Conservation (phyloP, 2,329 filamentous ascomycete species). For the Coniosporium tulheliwenetii region DNA sequence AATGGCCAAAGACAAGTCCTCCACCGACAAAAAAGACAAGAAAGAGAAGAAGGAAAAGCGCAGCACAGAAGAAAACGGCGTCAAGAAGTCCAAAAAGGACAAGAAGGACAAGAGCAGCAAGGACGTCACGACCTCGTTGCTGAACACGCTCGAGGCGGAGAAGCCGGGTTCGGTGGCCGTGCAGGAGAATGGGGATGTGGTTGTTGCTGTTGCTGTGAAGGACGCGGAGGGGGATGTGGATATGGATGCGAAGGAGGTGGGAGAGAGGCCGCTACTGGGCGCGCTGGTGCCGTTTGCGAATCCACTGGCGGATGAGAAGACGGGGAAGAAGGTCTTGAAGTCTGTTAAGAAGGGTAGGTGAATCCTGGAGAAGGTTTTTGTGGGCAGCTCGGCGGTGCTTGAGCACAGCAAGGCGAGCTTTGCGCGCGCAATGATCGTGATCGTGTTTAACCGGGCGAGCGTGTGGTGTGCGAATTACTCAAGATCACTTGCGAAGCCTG, state of each 20-base stretch:
- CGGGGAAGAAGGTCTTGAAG: constrained; percentile 49
- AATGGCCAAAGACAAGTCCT: constrained; percentile 23
- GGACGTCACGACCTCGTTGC: constrained; percentile 44
- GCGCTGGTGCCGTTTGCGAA: constrained; percentile 72
- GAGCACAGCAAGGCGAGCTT: no score
- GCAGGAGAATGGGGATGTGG: constrained; percentile 19
- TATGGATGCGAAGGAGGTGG: constrained; percentile 28
- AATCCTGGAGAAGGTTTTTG: constrained; percentile 1
- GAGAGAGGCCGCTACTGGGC: constrained; percentile 19
- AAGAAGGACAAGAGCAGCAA: constrained; percentile 44
- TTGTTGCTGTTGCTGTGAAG: constrained; percentile 19
- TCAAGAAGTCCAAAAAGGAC: constrained; percentile 38
- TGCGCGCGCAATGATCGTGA: no score
- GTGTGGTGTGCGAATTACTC: neutral
- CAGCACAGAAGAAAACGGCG: constrained; percentile 14
- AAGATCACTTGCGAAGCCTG: neutral
- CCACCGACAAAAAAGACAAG: constrained; percentile 21
- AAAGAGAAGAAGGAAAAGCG: constrained; percentile 22
- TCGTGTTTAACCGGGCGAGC: neutral
- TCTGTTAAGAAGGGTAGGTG: constrained; percentile 42
- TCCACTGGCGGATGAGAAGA: constrained; percentile 68
- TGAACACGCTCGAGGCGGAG: constrained; percentile 47
- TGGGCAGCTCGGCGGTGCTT: no score
- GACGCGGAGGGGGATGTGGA: constrained; percentile 25
- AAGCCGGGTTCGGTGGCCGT: constrained; percentile 28